Base-by-base conservation (phyloP, 129 eudicot species). In the Smallanthus sonchifolius region DNA sequence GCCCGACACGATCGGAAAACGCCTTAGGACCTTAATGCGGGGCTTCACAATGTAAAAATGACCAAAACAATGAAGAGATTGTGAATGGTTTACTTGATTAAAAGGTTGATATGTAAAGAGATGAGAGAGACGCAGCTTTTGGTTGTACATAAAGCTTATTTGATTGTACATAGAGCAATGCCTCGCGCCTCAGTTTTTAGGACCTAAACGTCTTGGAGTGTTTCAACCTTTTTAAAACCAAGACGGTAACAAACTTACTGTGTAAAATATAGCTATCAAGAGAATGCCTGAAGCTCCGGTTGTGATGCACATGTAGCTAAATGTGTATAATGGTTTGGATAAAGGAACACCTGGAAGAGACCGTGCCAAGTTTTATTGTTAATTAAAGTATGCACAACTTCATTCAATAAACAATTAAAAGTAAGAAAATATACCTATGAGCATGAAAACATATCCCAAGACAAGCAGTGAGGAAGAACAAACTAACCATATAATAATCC, bases 201-300 rank as follows among this genome's bases (percentile, higher is more conserved):
- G 51, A 44, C 51, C 51, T 44, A 44, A 44, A 44, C 4, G n/a
- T 15, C 51, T 44, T 11, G 51, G 4, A 44, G 5, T 4, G 51
- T 15, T n/a, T 44, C 51, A 44, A 4, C 5, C 51, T 60, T 45
- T 52, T 17, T n/a, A 52, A 19, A 52, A 19, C 28, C 16, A 5
- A 7, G 7, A 9, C 8, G 13, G 19, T 52, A 49, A 57, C 62
- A 35, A 65, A 86, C 95, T 84, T 87, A 93, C 98, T n/a, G 82
- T 32, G 82, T 86, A 88, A 83, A 43, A 93, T 19, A 84, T 79
- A 59, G 83, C 65, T 64, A 87, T 80, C 57, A 93, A 79, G 67
- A 93, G 82, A 66, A 93, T 67, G 73, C 98, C 98, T n/a, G 98
- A 86, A 76, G 87, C 83, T 76, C 98, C 98, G 19, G 96, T 84